These are phyloP conservation scores for Colletotrichum sp. DNA, from an alignment of 2,329 filamentous ascomycete species.

Conservation along the genomic window DNA sequence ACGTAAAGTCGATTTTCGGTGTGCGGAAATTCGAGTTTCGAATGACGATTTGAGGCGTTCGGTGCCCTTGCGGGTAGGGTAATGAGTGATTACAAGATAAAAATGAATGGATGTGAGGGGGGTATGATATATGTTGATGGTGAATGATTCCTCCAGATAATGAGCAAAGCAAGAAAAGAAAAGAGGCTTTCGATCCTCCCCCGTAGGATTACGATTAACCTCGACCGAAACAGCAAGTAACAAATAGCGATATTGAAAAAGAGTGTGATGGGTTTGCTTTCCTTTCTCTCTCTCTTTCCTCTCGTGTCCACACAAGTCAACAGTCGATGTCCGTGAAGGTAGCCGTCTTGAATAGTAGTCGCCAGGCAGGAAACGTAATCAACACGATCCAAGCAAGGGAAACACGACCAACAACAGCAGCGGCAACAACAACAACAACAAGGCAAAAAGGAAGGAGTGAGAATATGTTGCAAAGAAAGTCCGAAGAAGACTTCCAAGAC, in stretches of 20 bases:
- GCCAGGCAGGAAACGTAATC: neutral
- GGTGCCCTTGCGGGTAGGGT: neutral
- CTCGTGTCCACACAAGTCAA: neutral
- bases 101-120: neutral
- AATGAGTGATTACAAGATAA: neutral
- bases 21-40: neutral
- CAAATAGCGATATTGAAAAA: neutral
- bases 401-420: neutral
- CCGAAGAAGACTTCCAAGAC: neutral
- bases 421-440: neutral
- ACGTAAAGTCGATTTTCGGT: neutral
- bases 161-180: neutral
- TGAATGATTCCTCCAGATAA: neutral
- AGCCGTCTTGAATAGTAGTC: neutral
- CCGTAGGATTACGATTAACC: conserved; percentile 14
- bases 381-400: conserved; percentile 1
- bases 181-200: conserved; percentile 1
- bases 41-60: neutral
- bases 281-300: neutral
- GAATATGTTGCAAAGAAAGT: neutral
- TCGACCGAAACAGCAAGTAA: neutral
- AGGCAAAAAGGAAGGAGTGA: neutral
- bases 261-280: neutral
- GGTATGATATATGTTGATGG: neutral
- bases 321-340: neutral